Percentiles rank a stretch among this genome's conserved stretches.
Conservation (phyloP, 176 grass and related monocot species). For the Cenchrus purpureus region DNA sequence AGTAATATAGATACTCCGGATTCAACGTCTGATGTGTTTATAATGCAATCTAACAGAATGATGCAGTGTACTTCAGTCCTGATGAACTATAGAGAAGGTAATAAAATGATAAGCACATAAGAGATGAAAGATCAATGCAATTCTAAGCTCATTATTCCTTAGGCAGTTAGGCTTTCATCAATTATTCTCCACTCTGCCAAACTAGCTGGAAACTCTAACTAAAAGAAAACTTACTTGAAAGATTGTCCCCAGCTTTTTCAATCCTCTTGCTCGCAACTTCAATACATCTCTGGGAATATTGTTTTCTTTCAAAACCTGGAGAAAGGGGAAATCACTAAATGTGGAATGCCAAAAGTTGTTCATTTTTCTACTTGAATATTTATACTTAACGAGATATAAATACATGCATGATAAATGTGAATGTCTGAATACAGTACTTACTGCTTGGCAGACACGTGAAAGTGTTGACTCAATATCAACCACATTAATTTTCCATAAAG, state of each 20-base stretch:
- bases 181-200: not conserved
- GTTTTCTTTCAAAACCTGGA: constrained; percentile 83
- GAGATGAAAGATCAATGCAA: constrained; percentile 10
- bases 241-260: constrained; percentile 90
- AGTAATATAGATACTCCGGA: not conserved
- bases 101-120: not conserved
- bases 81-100: not conserved
- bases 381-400: not conserved
- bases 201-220: not conserved
- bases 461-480: constrained; percentile 88
- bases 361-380: not conserved
- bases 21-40: not conserved
- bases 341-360: not conserved
- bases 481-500: constrained; percentile 97
- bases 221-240: constrained; percentile 75
- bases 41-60: not conserved
- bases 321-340: not conserved
- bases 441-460: constrained; percentile 81
- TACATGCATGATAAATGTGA: not conserved
- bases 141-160: not conserved
- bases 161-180: not conserved
- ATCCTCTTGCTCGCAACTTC: constrained; percentile 69
- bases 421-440: constrained; percentile 45
- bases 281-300: constrained; percentile 69
- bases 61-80: not conserved